Conservation (phyloP, 2,329 filamentous ascomycete genomes). For the Paecilomyces variotii region DNA sequence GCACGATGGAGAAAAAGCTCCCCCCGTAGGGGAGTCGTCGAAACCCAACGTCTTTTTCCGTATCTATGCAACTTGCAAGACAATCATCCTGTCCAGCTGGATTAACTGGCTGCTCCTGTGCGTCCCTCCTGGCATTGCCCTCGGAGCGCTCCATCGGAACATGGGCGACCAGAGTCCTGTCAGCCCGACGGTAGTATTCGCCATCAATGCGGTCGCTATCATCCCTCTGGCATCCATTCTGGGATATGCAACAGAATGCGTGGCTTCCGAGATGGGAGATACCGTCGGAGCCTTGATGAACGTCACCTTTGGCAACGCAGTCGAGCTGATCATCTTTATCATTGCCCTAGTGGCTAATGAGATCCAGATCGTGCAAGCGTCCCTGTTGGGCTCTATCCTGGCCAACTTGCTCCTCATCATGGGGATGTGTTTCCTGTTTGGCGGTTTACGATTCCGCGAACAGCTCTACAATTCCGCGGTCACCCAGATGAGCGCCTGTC, state of each 20-base stretch:
- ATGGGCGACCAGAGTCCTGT: conserved; percentile 19
- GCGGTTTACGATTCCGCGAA: conserved; percentile 73
- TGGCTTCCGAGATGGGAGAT: conserved; percentile 61
- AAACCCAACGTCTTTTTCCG: conserved; percentile 41
- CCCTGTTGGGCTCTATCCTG: conserved; percentile 74
- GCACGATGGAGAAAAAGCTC: conserved; percentile 44
- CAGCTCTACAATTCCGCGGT: conserved; percentile 90
- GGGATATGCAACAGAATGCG: conserved; percentile 64
- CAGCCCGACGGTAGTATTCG: conserved; percentile 56
- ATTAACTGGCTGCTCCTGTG: conserved; percentile 25
- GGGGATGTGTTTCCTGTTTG: conserved; percentile 79
- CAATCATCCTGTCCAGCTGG: conserved; percentile 51
- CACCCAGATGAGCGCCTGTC: conserved; percentile 85
- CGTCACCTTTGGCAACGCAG: conserved; percentile 66
- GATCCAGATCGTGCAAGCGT: conserved; percentile 81
- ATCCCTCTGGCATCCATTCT: conserved; percentile 63
- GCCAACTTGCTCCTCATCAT: conserved; percentile 77
- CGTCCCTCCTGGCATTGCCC: conserved; percentile 21
- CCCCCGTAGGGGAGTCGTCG: conserved; percentile 41
- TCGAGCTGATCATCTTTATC: conserved; percentile 69
- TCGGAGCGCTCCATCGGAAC: conserved; percentile 16
- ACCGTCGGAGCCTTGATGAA: conserved; percentile 62
- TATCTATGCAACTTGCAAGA: conserved; percentile 47
- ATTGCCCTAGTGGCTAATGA: conserved; percentile 68
- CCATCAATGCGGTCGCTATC: conserved; percentile 63